These are phyloP conservation scores for Colletotrichum sp. DNA, from an alignment of 2,329 filamentous ascomycete genomes.

Conservation along the genomic window DNA sequence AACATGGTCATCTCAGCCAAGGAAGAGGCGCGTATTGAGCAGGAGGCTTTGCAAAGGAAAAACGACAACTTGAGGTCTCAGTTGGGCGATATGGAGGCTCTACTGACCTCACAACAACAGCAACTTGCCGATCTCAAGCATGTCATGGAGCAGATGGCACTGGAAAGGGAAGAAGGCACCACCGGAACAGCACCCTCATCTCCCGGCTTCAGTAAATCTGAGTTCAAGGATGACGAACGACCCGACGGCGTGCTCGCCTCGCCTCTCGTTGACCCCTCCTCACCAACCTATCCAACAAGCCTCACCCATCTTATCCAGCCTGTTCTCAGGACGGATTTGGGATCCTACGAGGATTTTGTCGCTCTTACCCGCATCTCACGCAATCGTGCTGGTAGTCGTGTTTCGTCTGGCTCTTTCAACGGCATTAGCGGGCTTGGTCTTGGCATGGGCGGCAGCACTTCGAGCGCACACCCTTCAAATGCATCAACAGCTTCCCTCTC, in stretches of 20 bases:
- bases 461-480: constrained; percentile 57
- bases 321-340: constrained; percentile 81
- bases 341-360: constrained; percentile 84
- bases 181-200: constrained; percentile 82
- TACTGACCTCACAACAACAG: constrained; percentile 90
- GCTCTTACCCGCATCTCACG: constrained; percentile 74
- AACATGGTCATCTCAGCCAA: constrained; percentile 95
- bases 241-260: constrained; percentile 39
- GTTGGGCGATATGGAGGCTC: constrained; percentile 82
- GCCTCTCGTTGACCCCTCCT: constrained; percentile 46
- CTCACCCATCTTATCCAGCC: constrained; percentile 85
- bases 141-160: constrained; percentile 87
- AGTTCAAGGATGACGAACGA: constrained; percentile 55
- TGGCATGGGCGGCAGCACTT: constrained; percentile 50
- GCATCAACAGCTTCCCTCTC: constrained; percentile 65
- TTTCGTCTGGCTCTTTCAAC: constrained; percentile 69
- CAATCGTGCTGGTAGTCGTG: constrained; percentile 65
- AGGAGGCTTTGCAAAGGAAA: constrained; percentile 79
- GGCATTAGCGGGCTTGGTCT: constrained; percentile 50
- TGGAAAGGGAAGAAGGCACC: constrained; percentile 74
- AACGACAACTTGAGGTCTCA: constrained; percentile 89
- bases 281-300: constrained; percentile 67
- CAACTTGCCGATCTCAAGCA: constrained; percentile 89
- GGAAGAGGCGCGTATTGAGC: constrained; percentile 85
- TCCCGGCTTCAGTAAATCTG: constrained; percentile 75